Conservation (phyloP, 1,139 yeast species). For the Suhomyces anneliseae region DNA sequence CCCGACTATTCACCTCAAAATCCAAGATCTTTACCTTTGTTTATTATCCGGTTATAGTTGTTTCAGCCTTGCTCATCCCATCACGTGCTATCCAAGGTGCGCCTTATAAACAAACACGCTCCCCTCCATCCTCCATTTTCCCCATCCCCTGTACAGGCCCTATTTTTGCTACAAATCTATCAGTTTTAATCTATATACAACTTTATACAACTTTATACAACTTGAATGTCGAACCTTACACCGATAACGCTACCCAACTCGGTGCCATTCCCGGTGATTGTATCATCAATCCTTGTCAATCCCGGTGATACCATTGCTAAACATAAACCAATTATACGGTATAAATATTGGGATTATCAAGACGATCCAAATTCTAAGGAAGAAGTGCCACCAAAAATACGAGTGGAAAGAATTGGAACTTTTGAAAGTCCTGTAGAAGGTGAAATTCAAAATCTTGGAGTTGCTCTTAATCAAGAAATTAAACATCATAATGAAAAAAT, state of each 20-base stretch:
- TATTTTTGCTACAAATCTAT: neutral
- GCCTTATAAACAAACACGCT: neutral
- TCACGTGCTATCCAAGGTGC: neutral
- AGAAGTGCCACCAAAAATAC: conserved; percentile 43
- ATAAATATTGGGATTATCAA: conserved; percentile 68
- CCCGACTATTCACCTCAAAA: too few relatives aligned
- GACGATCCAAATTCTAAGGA: conserved; percentile 55
- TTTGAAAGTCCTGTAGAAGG: conserved; percentile 89
- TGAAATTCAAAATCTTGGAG: conserved; percentile 48
- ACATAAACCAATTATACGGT: conserved; percentile 58
- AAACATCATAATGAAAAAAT: conserved; percentile 50
- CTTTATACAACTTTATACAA: neutral
- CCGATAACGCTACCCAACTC: conserved; percentile 51
- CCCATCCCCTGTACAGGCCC: neutral
- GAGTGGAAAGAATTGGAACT: conserved; percentile 64
- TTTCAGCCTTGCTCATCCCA: neutral
- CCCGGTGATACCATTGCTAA: conserved; percentile 50
- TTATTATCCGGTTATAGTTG: too few relatives aligned
- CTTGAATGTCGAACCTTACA: conserved; percentile 34
- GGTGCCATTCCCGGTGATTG: conserved; percentile 68
- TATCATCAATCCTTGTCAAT: conserved; percentile 48
- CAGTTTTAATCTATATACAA: neutral
- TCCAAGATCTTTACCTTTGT: too few relatives aligned
- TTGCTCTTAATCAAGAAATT: conserved; percentile 61
- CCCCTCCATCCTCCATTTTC: neutral